Evolutionary conservation across 768 basidiomycete species (phyloP).

Genomic region (Tylopilus subfusipes): DNA sequence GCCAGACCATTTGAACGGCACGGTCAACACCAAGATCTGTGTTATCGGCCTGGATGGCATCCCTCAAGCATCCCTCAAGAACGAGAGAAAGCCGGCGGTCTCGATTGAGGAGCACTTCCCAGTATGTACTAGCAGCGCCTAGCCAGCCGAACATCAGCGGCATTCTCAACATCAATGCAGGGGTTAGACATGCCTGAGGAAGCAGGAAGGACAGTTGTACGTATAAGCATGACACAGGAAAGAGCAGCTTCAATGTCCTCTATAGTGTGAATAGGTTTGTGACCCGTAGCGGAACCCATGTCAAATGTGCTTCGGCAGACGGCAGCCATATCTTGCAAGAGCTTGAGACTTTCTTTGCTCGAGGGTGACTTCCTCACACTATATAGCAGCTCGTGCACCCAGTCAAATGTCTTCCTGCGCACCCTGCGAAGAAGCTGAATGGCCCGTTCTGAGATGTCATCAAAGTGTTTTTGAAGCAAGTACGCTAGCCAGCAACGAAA

Average conservation of each 20-base stretch:
- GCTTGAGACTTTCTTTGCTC: conserved; percentile 17
- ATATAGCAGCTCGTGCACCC: conserved; percentile 35
- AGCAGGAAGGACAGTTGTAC: conserved; percentile 20
- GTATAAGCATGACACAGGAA: conserved; percentile 24
- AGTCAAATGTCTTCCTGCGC: conserved; percentile 34
- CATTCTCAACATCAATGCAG: too few species aligned
- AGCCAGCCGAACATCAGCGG: too few species aligned
- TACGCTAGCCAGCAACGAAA: conserved; percentile 30
- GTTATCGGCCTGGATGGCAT: not conserved
- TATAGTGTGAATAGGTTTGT: conserved; percentile 6
- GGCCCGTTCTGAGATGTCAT: too few species aligned
- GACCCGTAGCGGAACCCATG: conserved; percentile 11
- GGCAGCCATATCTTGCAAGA: conserved; percentile 35
- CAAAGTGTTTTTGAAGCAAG: conserved; percentile 5
- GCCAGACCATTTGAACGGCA: conserved; percentile 23
- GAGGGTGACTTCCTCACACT: conserved; percentile 11
- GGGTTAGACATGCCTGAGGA: not conserved
- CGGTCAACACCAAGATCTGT: conserved; percentile 14
- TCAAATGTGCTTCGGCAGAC: conserved; percentile 37
- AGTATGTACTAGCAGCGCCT: not conserved
- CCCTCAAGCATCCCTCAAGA: conserved; percentile 15
- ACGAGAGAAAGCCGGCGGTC: conserved; percentile 30
- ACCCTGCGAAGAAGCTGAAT: conserved; percentile 29
- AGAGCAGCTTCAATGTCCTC: conserved; percentile 25
- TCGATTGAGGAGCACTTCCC: conserved; percentile 25